A percentile compares a stretch with the other conserved stretches of the same genome.
Conservation (phyloP, 106 monocot genomes). For the Apostasia shenzhenica region DNA sequence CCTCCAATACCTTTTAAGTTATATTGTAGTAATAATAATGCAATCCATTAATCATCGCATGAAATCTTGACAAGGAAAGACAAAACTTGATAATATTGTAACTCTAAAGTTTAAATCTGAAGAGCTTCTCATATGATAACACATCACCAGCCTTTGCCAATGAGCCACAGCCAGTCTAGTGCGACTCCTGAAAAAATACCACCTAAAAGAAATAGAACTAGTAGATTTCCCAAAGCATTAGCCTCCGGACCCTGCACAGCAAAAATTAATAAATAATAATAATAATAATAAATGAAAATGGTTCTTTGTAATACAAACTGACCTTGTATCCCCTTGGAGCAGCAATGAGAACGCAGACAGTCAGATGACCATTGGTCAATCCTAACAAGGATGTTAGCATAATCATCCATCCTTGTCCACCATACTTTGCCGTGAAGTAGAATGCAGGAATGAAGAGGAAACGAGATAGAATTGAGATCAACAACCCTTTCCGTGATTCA, state of each 20-base stretch:
- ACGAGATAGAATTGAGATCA: slow-evolving; percentile 22
- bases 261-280: background rate
- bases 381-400: slow-evolving; percentile 46
- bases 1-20: no score
- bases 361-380: slow-evolving; percentile 51
- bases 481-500: slow-evolving; percentile 37
- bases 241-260: slow-evolving; percentile 27
- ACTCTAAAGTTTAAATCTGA: no score
- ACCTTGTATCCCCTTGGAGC: slow-evolving; percentile 65
- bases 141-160: slow-evolving; percentile 31
- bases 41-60: no score
- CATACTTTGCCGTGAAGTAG: slow-evolving; percentile 57
- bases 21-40: no score
- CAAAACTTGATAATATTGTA: no score
- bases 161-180: slow-evolving; percentile 37
- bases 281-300: background rate
- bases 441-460: slow-evolving; percentile 59
- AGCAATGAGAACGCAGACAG: slow-evolving; percentile 40
- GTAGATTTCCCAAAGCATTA: slow-evolving; percentile 34
- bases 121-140: no score
- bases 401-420: slow-evolving; percentile 56
- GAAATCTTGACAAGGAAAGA: no score
- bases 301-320: background rate
- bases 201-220: slow-evolving; percentile 14
- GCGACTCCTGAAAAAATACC: slow-evolving; percentile 24